Base-by-base conservation (phyloP, 2,329 filamentous ascomycete genomes). In the Fusarium nygamai region DNA sequence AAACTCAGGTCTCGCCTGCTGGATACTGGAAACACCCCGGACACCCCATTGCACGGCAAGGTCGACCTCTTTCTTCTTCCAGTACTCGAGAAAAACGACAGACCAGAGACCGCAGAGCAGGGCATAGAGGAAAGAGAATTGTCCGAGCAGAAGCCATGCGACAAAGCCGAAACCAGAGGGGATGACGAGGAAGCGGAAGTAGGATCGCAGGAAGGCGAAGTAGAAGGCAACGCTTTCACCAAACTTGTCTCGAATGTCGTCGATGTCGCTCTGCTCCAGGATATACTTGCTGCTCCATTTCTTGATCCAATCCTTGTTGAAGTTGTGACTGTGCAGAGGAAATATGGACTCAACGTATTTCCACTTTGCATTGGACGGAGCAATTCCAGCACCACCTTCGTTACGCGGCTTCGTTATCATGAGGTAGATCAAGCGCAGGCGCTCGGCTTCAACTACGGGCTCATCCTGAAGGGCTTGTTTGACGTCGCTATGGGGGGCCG, bases 41-140 rank as follows among this genome's bases (percentile, higher is more conserved):
- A 98, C 95, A 20, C 93, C 93, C 96, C 96, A 98, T 76, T 94
- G 90, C 22, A 98, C 90, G 14, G 92, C 92, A 13, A 98, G 86
- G 79, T 98, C 95, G 4, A 92, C 87, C 82, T 98, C 94, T 81
- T 97, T 94, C 78, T 96, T 93, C 85, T 97, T 98, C 96, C 96
- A 98, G 83, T 93, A 98, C 81, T 98, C 96, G 64, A 97, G 93
- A 80, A 98, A 98, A 54, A 96, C 85, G 6, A 96, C 91, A 65
- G 92, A 92, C 94, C 95, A 98, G n/a, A 98, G 84, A 39, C 91
- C 92, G 80, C 92, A 95, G 50, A 92, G 87, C 3, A 95, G 82
- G 20, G 93, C 94, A 78, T 97, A 98, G 57, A 95, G 83, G 65
- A 91, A 89, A 4, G 95, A 98, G 83, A 95, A 98, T 65, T 92